Conservation (phyloP, 2,329 filamentous ascomycete species). For the Trichophaea hybrida region DNA sequence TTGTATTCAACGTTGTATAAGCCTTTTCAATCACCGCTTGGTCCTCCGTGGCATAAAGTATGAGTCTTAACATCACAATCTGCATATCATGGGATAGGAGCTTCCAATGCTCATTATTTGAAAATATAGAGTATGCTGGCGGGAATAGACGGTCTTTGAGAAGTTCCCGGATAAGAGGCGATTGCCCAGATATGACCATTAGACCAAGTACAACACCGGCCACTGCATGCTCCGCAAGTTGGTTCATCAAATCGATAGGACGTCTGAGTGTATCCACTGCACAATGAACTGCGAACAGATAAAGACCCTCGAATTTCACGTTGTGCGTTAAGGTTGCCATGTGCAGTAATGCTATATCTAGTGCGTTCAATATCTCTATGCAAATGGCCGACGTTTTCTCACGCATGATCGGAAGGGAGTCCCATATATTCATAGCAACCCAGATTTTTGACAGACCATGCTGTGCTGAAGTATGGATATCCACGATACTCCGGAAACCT, state of each 20-base stretch:
- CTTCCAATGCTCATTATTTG: conserved; percentile 7
- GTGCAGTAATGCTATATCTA: conserved; percentile 13
- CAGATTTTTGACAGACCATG: conserved; percentile 21
- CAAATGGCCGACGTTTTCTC: conserved; percentile 11
- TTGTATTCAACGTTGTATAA: conserved; percentile 8
- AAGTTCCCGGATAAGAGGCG: conserved; percentile 5
- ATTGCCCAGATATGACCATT: conserved; percentile 12
- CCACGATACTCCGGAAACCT: conserved; percentile 1
- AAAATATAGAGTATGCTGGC: conserved; percentile 9
- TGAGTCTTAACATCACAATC: conserved; percentile 13
- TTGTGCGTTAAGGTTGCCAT: not conserved
- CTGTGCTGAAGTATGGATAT: conserved; percentile 14
- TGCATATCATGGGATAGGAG: conserved; percentile 14
- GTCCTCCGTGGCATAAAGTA: conserved; percentile 10
- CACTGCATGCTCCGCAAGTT: conserved; percentile 8
- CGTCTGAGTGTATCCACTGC: conserved; percentile 11
- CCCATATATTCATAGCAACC: conserved; percentile 17
- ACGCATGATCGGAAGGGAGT: conserved; percentile 16
- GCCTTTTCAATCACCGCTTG: conserved; percentile 7
- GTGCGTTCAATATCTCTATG: conserved; percentile 15
- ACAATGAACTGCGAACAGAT: conserved; percentile 17
- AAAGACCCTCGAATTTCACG: conserved; percentile 15
- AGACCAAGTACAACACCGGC: conserved; percentile 17
- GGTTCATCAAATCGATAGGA: conserved; percentile 9
- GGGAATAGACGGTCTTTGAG: conserved; percentile 17